A percentile compares a stretch with the other conserved stretches of the same genome.
These are phyloP conservation scores for Colletotrichum euphorbiae DNA, from an alignment of 2,329 filamentous ascomycete genomes.

Conservation along the genomic window DNA sequence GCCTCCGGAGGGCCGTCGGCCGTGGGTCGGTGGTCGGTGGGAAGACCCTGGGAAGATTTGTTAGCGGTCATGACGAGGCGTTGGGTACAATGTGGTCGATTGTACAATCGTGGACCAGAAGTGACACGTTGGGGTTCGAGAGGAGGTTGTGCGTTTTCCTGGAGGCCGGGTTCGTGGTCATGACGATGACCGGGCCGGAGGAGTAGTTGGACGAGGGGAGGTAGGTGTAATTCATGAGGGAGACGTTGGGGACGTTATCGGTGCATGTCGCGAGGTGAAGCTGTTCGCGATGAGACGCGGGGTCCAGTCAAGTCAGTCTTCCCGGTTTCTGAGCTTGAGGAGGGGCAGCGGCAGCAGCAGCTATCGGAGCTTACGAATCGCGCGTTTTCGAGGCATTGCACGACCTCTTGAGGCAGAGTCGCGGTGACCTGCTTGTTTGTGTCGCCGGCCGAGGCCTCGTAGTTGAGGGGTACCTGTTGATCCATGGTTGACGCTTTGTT, in stretches of 20 bases:
- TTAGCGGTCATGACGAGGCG: not conserved
- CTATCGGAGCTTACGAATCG: constrained; percentile 76
- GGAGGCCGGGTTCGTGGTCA: constrained; percentile 86
- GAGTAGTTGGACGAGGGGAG: constrained; percentile 81
- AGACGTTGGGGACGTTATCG: constrained; percentile 87
- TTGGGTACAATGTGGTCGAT: too few relatives aligned
- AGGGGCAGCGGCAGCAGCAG: constrained; percentile 22
- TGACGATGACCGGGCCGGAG: constrained; percentile 85
- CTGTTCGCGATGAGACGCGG: constrained; percentile 57
- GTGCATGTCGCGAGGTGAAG: constrained; percentile 95
- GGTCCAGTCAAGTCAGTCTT: not conserved
- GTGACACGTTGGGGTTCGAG: constrained; percentile 86
- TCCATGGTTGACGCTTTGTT: constrained; percentile 60
- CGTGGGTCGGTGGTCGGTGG: constrained; percentile 84
- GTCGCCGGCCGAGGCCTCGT: constrained; percentile 79
- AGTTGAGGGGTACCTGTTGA: constrained; percentile 78
- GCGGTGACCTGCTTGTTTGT: constrained; percentile 77
- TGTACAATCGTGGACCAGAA: constrained; percentile 92
- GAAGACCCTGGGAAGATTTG: constrained; percentile 74
- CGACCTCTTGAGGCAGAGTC: constrained; percentile 83
- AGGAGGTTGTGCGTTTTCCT: constrained; percentile 86
- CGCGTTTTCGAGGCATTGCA: constrained; percentile 92
- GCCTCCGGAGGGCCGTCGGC: constrained; percentile 67
- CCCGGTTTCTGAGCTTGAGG: constrained; percentile 1
- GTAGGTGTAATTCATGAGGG: constrained; percentile 99